Conservation (phyloP, 169 alveolate species). For the Plasmodium gallinaceum region DNA sequence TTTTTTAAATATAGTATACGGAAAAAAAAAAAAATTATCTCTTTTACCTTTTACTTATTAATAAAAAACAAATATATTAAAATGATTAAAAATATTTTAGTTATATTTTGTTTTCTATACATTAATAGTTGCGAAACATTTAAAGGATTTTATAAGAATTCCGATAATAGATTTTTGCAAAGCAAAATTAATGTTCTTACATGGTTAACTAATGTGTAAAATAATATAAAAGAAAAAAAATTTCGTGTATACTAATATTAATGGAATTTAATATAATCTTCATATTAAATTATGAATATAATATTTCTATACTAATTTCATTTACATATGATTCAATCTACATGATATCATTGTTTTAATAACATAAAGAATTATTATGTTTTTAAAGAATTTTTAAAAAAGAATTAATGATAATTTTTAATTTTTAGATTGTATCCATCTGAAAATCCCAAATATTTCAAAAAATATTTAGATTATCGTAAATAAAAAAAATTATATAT, state of each 20-base stretch:
- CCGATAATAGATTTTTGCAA: slow-evolving; percentile 48
- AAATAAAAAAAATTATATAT: slow-evolving; percentile 2
- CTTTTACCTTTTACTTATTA: not conserved
- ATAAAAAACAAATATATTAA: not conserved
- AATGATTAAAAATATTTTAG: slow-evolving; percentile 18
- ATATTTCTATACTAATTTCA: too few relatives aligned
- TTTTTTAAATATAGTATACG: not conserved
- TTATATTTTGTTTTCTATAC: slow-evolving; percentile 13
- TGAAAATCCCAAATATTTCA: slow-evolving; percentile 65
- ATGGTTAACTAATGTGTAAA: slow-evolving; percentile 75
- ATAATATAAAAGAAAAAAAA: slow-evolving; percentile 1
- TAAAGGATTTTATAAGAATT: slow-evolving; percentile 16
- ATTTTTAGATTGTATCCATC: slow-evolving; percentile 50
- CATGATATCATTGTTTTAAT: too few relatives aligned
- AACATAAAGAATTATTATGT: too few relatives aligned
- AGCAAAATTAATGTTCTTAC: slow-evolving; percentile 75
- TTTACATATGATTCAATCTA: too few relatives aligned
- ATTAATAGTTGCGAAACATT: slow-evolving; percentile 18
- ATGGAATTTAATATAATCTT: too few relatives aligned
- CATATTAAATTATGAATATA: too few relatives aligned
- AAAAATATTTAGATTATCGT: slow-evolving; percentile 61
- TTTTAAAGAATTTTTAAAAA: too few relatives aligned
- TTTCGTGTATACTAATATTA: too few relatives aligned
- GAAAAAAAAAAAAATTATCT: not conserved
- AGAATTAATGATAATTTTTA: not conserved